These are phyloP conservation scores for Cordyceps farinosa DNA, from an alignment of 2,329 filamentous ascomycete genomes.

Conservation along the genomic window DNA sequence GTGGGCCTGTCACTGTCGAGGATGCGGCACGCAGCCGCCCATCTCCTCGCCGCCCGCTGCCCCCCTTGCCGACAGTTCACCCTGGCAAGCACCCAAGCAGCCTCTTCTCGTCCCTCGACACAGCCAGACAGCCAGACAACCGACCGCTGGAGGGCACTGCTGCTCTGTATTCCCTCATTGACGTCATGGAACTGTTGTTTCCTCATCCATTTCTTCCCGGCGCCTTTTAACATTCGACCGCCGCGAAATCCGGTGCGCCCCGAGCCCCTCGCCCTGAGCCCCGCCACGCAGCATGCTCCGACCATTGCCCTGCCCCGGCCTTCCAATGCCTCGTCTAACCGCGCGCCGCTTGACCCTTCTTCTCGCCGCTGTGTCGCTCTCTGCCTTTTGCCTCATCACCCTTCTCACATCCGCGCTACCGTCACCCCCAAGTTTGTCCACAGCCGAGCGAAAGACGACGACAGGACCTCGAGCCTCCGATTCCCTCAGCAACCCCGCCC, in stretches of 20 bases:
- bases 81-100: not conserved
- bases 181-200: not conserved
- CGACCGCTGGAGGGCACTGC: not conserved
- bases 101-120: not conserved
- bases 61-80: not conserved
- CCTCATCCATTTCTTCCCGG: not conserved
- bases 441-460: slow-evolving; percentile 48
- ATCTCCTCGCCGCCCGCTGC: not conserved
- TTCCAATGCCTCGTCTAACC: slow-evolving; percentile 47
- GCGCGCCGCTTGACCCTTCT: slow-evolving; percentile 52
- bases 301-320: slow-evolving; percentile 39
- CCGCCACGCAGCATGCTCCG: slow-evolving; percentile 27
- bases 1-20: no score
- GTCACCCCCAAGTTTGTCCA: slow-evolving; percentile 46
- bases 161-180: not conserved
- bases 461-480: slow-evolving; percentile 40
- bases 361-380: slow-evolving; percentile 47
- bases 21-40: no score
- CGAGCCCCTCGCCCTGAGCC: not conserved
- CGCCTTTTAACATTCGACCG: not conserved
- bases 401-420: slow-evolving; percentile 48
- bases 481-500: slow-evolving; percentile 45
- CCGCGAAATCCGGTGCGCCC: not conserved
- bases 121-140: not conserved
- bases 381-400: slow-evolving; percentile 53